Evolutionary conservation across 352 stramenopile species (phyloP).

Genomic region (Globisporangium megalacanthum): DNA sequence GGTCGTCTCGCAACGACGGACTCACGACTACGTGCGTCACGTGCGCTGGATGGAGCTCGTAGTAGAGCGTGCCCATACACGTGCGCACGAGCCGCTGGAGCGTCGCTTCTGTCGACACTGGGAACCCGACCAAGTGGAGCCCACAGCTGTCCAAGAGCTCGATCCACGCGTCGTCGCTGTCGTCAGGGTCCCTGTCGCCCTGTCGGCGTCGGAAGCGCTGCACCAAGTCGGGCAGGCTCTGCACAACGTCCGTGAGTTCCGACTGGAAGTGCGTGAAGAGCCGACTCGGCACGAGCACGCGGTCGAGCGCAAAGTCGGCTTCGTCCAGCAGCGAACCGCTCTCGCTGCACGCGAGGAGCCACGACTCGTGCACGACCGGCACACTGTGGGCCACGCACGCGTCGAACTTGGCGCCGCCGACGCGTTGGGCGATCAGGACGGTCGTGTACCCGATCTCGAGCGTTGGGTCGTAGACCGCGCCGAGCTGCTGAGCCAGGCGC

Average conservation of each 20-base stretch:
- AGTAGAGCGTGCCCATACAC: constrained; percentile 70
- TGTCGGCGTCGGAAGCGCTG: constrained; percentile 4
- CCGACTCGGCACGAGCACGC: constrained; percentile 23
- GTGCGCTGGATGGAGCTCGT: constrained; percentile 41
- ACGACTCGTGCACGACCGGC: constrained; percentile 63
- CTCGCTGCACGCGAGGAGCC: constrained; percentile 66
- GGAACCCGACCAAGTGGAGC: constrained; percentile 54
- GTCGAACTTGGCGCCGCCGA: constrained; percentile 60
- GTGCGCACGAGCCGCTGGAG: constrained; percentile 51
- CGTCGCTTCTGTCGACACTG: constrained; percentile 23
- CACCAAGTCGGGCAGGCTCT: constrained; percentile 24
- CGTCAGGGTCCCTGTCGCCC: neutral
- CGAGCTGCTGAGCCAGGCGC: constrained; percentile 30
- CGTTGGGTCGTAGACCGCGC: constrained; percentile 49
- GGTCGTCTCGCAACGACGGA: constrained; percentile 30
- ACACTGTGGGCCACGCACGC: constrained; percentile 48
- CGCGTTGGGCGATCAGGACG: constrained; percentile 54
- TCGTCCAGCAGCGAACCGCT: constrained; percentile 37
- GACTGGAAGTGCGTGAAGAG: constrained; percentile 35
- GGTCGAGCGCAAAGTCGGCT: constrained; percentile 37
- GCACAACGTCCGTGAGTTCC: constrained; percentile 28
- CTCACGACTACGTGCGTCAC: constrained; percentile 72
- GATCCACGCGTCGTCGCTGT: constrained; percentile 26
- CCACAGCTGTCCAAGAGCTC: constrained; percentile 67
- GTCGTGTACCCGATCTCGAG: constrained; percentile 54